Evolutionary conservation across 2,329 filamentous ascomycete genomes (phyloP).

Genomic region (Trematosphaeria pertusa): DNA sequence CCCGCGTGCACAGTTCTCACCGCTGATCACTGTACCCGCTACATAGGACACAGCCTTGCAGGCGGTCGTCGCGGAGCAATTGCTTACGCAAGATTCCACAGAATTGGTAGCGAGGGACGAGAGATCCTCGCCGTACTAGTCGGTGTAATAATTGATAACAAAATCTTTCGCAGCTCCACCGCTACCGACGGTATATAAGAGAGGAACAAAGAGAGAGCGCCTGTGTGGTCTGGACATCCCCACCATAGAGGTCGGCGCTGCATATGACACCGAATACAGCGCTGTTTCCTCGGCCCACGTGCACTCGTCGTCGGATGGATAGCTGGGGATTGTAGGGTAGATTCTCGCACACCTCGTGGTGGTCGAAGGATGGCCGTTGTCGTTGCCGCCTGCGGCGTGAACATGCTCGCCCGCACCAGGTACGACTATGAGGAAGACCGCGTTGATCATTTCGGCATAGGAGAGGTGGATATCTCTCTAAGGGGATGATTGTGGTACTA

Average conservation of each 20-base stretch:
- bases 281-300: not conserved
- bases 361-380: too few relatives aligned
- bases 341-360: too few relatives aligned
- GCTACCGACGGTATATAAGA: not conserved
- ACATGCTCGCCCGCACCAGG: too few relatives aligned
- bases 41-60: not conserved
- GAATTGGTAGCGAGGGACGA: not conserved
- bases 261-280: not conserved
- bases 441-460: too few relatives aligned
- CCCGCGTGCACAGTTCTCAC: too few relatives aligned
- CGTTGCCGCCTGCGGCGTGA: too few relatives aligned
- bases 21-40: not conserved
- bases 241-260: not conserved
- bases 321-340: not conserved
- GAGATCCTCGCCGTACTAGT: not conserved
- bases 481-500: too few relatives aligned
- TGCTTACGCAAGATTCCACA: not conserved
- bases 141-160: not conserved
- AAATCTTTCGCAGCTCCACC: not conserved
- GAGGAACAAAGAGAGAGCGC: too few relatives aligned
- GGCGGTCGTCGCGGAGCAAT: not conserved
- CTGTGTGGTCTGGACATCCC: not conserved
- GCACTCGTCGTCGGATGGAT: not conserved
- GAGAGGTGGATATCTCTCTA: too few relatives aligned
- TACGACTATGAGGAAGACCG: too few relatives aligned